Percentiles rank a stretch among this genome's conserved stretches.
Conservation (phyloP, 148 eudicot species). For the Simmondsia chinensis region DNA sequence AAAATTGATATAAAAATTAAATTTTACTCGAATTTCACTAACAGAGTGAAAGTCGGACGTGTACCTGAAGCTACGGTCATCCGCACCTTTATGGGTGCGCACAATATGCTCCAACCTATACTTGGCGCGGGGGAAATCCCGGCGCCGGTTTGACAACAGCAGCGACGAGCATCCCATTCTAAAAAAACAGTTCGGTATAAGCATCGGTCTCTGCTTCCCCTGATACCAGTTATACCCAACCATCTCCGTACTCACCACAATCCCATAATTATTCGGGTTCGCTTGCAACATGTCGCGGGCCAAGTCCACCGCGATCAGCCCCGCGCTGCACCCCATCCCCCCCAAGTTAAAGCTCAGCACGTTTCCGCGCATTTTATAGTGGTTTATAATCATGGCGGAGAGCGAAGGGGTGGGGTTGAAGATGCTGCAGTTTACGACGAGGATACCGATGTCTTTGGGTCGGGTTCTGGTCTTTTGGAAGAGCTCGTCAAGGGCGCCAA, state of each 20-base stretch:
- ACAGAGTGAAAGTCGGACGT: not conserved
- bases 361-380: constrained; percentile 93
- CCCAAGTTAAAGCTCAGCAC: constrained; percentile 87
- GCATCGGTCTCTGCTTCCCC: constrained; percentile 76
- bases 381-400: constrained; percentile 94
- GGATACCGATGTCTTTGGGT: constrained; percentile 78
- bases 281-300: constrained; percentile 92
- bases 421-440: constrained; percentile 96
- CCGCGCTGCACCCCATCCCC: constrained; percentile 98
- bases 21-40: not conserved
- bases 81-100: constrained; percentile 87
- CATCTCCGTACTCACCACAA: constrained; percentile 92
- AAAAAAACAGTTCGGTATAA: constrained; percentile 86
- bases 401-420: constrained; percentile 97
- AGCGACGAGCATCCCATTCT: constrained; percentile 95
- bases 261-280: constrained; percentile 77
- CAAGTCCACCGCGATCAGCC: constrained; percentile 66
- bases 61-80: constrained; percentile 84
- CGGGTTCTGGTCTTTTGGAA: constrained; percentile 64
- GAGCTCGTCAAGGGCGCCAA: constrained; percentile 91
- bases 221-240: constrained; percentile 95
- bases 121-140: constrained; percentile 71
- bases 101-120: constrained; percentile 91
- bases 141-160: constrained; percentile 71
- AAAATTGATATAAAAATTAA: not conserved